Conservation (phyloP, 768 basidiomycete species). For the Cystobasidium tubakii region DNA sequence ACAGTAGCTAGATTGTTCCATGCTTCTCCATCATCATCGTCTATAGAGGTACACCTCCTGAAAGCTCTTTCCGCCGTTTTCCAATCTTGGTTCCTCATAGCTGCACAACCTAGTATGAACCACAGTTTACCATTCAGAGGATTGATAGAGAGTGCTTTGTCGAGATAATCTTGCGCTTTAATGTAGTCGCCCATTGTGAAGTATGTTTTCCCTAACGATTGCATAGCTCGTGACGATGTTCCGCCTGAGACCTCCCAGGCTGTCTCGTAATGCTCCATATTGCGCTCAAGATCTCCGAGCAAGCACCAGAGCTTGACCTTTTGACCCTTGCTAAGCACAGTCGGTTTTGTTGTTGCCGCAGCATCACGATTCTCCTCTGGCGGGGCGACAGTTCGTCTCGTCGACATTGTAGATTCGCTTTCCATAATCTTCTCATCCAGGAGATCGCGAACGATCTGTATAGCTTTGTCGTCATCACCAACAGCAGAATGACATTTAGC, state of each 20-base stretch:
- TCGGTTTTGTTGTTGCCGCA: constrained; percentile 19
- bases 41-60: constrained; percentile 74
- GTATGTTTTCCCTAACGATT: constrained; percentile 77
- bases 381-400: background rate
- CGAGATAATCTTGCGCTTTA: constrained; percentile 62
- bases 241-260: constrained; percentile 78
- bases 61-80: constrained; percentile 75
- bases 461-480: constrained; percentile 63
- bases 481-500: constrained; percentile 78
- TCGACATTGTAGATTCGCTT: constrained; percentile 60
- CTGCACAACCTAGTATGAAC: constrained; percentile 94
- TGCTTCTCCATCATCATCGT: constrained; percentile 89
- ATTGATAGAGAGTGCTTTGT: constrained; percentile 75
- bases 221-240: constrained; percentile 82
- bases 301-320: constrained; percentile 91
- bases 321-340: constrained; percentile 58
- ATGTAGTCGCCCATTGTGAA: constrained; percentile 64
- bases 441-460: constrained; percentile 74
- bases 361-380: constrained; percentile 37
- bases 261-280: constrained; percentile 65
- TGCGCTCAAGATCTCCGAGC: constrained; percentile 80
- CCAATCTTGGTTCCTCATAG: constrained; percentile 77
- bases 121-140: constrained; percentile 80
- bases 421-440: constrained; percentile 79
- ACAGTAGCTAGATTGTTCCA: constrained; percentile 96